Evolutionary conservation across 2,329 filamentous ascomycete genomes (phyloP).

Genomic region (Cadophora sp.): DNA sequence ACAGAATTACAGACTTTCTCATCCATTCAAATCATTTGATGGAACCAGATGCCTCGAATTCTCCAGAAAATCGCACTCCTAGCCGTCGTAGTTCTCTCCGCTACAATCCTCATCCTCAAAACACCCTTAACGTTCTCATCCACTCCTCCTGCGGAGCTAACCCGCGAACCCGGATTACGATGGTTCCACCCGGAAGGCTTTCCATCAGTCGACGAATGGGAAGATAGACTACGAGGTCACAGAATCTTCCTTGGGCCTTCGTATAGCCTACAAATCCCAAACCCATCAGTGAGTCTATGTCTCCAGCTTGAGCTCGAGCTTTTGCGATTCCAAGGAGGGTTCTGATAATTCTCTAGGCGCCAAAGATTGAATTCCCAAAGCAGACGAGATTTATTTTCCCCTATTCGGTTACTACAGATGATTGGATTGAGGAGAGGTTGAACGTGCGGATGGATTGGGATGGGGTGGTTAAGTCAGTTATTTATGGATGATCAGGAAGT

Average conservation of each 20-base stretch:
- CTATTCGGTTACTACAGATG: not conserved
- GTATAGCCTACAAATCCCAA: not conserved
- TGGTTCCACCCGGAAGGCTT: not conserved
- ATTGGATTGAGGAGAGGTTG: conserved; percentile 4
- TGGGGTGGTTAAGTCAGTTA: not conserved
- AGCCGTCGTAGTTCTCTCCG: not conserved
- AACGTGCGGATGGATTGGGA: not conserved
- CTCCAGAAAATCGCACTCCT: not conserved
- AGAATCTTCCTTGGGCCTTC: not conserved
- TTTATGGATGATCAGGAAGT: not conserved
- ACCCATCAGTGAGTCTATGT: not conserved
- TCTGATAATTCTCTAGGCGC: not conserved
- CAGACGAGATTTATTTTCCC: not conserved
- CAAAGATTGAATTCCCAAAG: not conserved
- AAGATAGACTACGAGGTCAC: not conserved
- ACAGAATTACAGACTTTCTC: too few species aligned
- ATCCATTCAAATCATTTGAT: not conserved
- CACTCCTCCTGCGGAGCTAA: not conserved
- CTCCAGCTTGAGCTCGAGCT: not conserved
- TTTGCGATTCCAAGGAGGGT: too few species aligned
- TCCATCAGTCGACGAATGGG: not conserved
- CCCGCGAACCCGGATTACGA: not conserved
- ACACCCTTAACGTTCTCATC: not conserved
- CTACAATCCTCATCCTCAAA: not conserved
- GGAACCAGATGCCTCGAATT: not conserved